Percentiles rank a stretch among this genome's conserved stretches.
Evolutionary conservation across 805 yeast genomes (phyloP).

Genomic region (Candida boidinii): DNA sequence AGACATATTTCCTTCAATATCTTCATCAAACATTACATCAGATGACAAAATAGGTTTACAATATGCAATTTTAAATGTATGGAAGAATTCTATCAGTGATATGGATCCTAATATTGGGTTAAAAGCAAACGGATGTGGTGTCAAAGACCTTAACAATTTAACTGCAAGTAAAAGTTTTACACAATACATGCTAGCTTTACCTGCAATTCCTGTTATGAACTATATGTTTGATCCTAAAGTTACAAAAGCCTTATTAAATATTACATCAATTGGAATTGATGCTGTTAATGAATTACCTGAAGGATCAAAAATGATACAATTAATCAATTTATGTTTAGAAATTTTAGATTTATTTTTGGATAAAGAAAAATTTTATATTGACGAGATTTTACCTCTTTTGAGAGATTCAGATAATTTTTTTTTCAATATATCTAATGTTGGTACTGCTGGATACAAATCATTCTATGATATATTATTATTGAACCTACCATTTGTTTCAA

Average conservation of each 20-base stretch:
- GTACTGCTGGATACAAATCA: constrained; percentile 52
- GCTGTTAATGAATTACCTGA: constrained; percentile 30
- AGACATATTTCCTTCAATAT: constrained; percentile 54
- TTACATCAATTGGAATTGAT: constrained; percentile 56
- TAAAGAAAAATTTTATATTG: constrained; percentile 52
- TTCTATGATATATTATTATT: constrained; percentile 67
- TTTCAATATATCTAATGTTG: constrained; percentile 33
- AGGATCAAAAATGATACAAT: constrained; percentile 23
- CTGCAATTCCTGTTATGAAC: constrained; percentile 58
- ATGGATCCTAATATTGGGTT: constrained; percentile 45
- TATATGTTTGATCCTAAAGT: constrained; percentile 53
- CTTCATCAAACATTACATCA: constrained; percentile 26
- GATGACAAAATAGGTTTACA: constrained; percentile 40
- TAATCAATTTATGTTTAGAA: constrained; percentile 32
- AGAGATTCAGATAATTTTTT: constrained; percentile 31
- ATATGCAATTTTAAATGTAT: constrained; percentile 39
- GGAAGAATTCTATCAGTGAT: constrained; percentile 37
- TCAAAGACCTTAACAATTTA: constrained; percentile 37
- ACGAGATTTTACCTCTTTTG: constrained; percentile 42
- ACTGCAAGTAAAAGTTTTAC: constrained; percentile 35
- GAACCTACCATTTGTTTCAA: constrained; percentile 64
- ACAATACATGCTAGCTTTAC: constrained; percentile 53
- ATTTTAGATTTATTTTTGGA: constrained; percentile 38
- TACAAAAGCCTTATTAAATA: constrained; percentile 44
- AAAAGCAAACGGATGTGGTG: constrained; percentile 38